Evolutionary conservation across 176 grass and related monocot species (phyloP).

Genomic region (Aegilops speltoides): DNA sequence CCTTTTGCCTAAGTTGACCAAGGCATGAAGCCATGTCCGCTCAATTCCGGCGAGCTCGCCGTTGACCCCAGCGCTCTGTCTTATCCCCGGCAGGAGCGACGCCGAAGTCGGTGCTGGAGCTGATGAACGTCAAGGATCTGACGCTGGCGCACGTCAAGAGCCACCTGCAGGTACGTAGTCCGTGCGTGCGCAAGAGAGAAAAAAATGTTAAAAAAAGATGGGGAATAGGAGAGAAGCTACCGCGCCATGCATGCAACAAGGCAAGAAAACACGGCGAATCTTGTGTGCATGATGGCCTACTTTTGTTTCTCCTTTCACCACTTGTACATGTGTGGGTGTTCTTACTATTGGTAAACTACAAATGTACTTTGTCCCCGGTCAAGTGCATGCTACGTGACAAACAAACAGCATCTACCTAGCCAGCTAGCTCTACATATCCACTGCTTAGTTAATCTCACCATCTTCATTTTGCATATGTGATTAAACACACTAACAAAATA

Average conservation of each 20-base stretch:
- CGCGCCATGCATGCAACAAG: slow-evolving; percentile 9
- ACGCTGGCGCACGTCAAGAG: slow-evolving; percentile 99
- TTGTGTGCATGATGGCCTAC: slow-evolving; percentile 37
- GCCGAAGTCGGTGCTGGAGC: slow-evolving; percentile 95
- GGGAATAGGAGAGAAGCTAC: slow-evolving; percentile 21
- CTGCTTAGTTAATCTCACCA: neutral
- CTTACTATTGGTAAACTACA: slow-evolving; percentile 49
- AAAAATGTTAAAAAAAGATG: neutral
- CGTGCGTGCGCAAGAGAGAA: neutral
- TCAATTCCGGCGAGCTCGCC: slow-evolving; percentile 28
- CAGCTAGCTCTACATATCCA: neutral
- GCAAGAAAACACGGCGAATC: slow-evolving; percentile 24
- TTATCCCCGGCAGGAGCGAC: slow-evolving; percentile 71
- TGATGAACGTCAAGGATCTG: slow-evolving; percentile 99
- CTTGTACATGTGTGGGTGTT: slow-evolving; percentile 15
- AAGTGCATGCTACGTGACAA: slow-evolving; percentile 48
- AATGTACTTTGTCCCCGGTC: slow-evolving; percentile 37
- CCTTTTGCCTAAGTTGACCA: neutral
- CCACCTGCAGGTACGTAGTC: slow-evolving; percentile 92
- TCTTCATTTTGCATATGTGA: neutral
- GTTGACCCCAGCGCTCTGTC: neutral
- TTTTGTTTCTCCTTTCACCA: slow-evolving; percentile 33
- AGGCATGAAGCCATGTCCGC: neutral
- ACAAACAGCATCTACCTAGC: slow-evolving; percentile 39
- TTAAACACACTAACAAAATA: neutral